These are phyloP conservation scores for Tylopilus rubrobrunneus DNA, from an alignment of 768 basidiomycete species.

Conservation along the genomic window DNA sequence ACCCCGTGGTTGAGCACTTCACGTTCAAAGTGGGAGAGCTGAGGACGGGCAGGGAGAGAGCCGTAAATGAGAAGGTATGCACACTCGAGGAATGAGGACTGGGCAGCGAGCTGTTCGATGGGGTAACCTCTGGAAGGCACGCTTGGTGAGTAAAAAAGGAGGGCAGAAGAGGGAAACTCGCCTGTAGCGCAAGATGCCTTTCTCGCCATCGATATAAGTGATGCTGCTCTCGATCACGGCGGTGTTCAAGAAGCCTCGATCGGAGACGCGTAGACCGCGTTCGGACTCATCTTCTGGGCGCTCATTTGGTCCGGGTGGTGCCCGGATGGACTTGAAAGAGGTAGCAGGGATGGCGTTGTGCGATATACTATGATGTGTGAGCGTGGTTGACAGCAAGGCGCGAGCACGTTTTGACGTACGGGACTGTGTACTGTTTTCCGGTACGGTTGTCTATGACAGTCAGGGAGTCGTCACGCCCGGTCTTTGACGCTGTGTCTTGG, in stretches of 20 bases:
- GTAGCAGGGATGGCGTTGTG: constrained; percentile 80
- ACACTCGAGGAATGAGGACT: constrained; percentile 76
- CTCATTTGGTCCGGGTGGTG: constrained; percentile 53
- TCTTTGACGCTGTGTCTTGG: constrained; percentile 19
- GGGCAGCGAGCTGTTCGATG: constrained; percentile 83
- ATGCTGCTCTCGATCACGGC: constrained; percentile 78
- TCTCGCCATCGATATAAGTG: constrained; percentile 90
- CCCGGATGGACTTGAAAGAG: constrained; percentile 74
- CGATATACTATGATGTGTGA: constrained; percentile 49
- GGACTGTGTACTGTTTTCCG: constrained; percentile 68
- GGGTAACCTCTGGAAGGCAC: constrained; percentile 69
- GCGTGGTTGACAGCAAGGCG: neutral
- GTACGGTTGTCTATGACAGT: constrained; percentile 84
- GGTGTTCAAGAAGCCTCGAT: constrained; percentile 81
- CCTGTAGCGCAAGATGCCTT: constrained; percentile 80
- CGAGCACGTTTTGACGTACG: constrained; percentile 43
- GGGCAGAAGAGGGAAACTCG: constrained; percentile 21
- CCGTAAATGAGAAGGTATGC: constrained; percentile 91
- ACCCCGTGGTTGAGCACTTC: constrained; percentile 79
- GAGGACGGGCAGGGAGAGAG: constrained; percentile 58
- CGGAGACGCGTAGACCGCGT: constrained; percentile 74
- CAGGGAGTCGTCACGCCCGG: constrained; percentile 35
- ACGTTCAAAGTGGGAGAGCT: constrained; percentile 60
- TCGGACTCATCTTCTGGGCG: constrained; percentile 79
- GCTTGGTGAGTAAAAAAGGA: neutral